Percentiles rank a stretch among this genome's conserved stretches.
phyloP scores from a whole-genome alignment of 805 yeast genomes.

The Candida pini region DNA sequence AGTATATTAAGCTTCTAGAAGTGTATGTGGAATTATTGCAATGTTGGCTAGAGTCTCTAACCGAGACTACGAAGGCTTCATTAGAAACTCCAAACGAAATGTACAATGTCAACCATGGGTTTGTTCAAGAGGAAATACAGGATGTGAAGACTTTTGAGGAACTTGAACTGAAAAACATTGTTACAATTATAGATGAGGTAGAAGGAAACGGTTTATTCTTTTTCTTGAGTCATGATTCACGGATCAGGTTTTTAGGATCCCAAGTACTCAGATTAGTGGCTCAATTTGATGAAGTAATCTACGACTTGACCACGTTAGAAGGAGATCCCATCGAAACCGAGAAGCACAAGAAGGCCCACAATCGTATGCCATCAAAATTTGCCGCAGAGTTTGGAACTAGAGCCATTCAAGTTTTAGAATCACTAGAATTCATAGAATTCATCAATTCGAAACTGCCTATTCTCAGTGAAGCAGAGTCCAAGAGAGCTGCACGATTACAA shows the following conservation, averaged over 20 bases:
- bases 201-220: slow-evolving; percentile 95
- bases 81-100: slow-evolving; percentile 27
- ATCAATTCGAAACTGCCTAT: slow-evolving; percentile 46
- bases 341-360: slow-evolving; percentile 33
- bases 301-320: slow-evolving; percentile 33
- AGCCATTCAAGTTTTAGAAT: slow-evolving; percentile 69
- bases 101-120: slow-evolving; percentile 30
- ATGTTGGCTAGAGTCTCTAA: slow-evolving; percentile 74
- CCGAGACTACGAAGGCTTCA: slow-evolving; percentile 26
- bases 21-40: slow-evolving; percentile 75
- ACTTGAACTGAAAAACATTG: slow-evolving; percentile 69
- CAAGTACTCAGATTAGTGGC: slow-evolving; percentile 71
- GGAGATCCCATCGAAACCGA: slow-evolving; percentile 8
- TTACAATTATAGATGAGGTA: slow-evolving; percentile 86
- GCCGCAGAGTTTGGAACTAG: slow-evolving; percentile 77
- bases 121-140: slow-evolving; percentile 35
- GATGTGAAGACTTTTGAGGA: slow-evolving; percentile 50
- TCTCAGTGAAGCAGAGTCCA: slow-evolving; percentile 71
- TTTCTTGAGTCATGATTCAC: slow-evolving; percentile 79
- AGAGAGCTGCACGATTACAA: slow-evolving; percentile 59
- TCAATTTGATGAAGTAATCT: slow-evolving; percentile 81
- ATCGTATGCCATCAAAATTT: slow-evolving; percentile 60
- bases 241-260: slow-evolving; percentile 69
- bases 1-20: slow-evolving; percentile 53
- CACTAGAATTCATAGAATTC: slow-evolving; percentile 59